Percentiles rank a stretch among this genome's conserved stretches.
Conservation (phyloP, 1,284 basidiomycete genomes). For the Papiliotrema flavescens region DNA sequence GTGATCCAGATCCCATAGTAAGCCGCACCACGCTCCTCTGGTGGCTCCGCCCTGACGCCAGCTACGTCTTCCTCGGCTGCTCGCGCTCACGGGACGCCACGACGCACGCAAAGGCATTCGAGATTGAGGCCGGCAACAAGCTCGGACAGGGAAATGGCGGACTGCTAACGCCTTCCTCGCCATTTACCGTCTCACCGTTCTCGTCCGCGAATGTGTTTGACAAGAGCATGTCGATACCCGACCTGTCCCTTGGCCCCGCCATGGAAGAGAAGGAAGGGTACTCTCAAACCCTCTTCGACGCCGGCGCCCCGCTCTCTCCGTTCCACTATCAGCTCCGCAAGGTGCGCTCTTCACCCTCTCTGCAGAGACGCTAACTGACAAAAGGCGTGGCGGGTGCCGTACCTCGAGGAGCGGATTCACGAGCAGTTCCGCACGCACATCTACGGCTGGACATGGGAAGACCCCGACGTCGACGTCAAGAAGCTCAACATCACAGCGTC, state of each 20-base stretch:
- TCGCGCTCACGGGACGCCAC: constrained; percentile 64
- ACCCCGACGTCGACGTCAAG: constrained; percentile 72
- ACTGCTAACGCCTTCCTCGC: constrained; percentile 52
- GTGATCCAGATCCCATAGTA: constrained; percentile 61
- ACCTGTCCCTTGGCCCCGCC: constrained; percentile 43
- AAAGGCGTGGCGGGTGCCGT: constrained; percentile 70
- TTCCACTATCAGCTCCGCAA: constrained; percentile 71
- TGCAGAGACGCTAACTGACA: constrained; percentile 9
- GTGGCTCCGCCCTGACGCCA: constrained; percentile 49
- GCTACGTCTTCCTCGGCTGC: constrained; percentile 74
- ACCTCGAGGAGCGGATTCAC: constrained; percentile 68
- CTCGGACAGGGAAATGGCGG: constrained; percentile 52
- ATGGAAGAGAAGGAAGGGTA: constrained; percentile 30
- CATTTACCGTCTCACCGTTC: constrained; percentile 41
- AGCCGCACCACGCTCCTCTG: constrained; percentile 12
- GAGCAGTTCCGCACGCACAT: constrained; percentile 73
- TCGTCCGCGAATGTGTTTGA: constrained; percentile 35
- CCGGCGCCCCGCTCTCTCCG: constrained; percentile 61
- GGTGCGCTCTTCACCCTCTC: constrained; percentile 41
- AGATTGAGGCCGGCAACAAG: constrained; percentile 66
- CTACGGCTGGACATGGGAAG: constrained; percentile 73
- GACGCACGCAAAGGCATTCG: constrained; percentile 61
- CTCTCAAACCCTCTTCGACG: constrained; percentile 52
- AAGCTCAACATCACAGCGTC: constrained; percentile 60
- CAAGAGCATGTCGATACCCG: constrained; percentile 47